Evolutionary conservation across 2,329 filamentous ascomycete genomes (phyloP).

Genomic region (Penicillium sp.): DNA sequence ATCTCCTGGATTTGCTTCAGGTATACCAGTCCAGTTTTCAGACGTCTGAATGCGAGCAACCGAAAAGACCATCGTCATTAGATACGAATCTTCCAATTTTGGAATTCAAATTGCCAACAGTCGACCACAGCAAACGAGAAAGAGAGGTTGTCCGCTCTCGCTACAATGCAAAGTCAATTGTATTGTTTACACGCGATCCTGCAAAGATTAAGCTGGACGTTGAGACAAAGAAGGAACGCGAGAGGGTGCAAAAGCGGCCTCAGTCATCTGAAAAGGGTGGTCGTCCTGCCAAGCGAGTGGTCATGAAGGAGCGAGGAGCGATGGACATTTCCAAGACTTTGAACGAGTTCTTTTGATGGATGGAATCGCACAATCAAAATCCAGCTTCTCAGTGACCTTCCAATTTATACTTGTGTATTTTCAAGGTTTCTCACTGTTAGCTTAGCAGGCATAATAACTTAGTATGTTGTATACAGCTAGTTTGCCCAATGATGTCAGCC

Average conservation of each 20-base stretch:
- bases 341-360: constrained; percentile 6
- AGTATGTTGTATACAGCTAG: no score
- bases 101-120: constrained; percentile 7
- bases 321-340: constrained; percentile 1
- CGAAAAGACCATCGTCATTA: not conserved
- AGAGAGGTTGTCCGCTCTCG: constrained; percentile 3
- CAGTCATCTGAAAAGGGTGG: not conserved
- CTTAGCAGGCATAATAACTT: no score
- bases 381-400: not conserved
- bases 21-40: constrained; percentile 7
- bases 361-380: not conserved
- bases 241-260: not conserved
- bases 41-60: not conserved
- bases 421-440: not conserved
- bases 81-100: not conserved
- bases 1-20: constrained; percentile 1
- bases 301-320: constrained; percentile 8
- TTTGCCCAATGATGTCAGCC: constrained; percentile 13
- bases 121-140: constrained; percentile 1
- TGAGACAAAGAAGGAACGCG: not conserved
- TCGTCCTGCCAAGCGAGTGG: constrained; percentile 1
- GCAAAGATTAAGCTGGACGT: not conserved
- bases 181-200: constrained; percentile 6
- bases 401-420: not conserved
- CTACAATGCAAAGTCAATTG: constrained; percentile 2